Evolutionary conservation across 2,329 filamentous ascomycete genomes (phyloP).

Genomic region (Emergomyces pasteurianus): DNA sequence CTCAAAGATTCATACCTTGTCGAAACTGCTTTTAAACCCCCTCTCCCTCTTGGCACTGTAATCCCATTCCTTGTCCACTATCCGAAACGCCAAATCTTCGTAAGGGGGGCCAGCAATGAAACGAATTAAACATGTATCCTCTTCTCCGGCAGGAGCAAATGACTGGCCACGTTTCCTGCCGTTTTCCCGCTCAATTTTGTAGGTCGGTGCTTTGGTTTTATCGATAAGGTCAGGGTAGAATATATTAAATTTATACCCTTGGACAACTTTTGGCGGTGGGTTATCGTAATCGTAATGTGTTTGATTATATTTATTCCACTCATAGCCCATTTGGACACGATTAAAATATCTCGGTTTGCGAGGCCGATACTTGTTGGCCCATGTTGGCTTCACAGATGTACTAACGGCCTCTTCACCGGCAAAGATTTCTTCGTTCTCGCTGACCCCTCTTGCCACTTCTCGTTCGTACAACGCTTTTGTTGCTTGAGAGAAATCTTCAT

Average conservation of each 20-base stretch:
- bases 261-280: conserved; percentile 92
- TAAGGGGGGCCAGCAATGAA: conserved; percentile 95
- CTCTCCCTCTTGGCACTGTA: conserved; percentile 91
- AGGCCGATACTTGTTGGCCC: conserved; percentile 74
- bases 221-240: conserved; percentile 97
- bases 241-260: conserved; percentile 99
- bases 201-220: conserved; percentile 86
- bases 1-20: conserved; percentile 55
- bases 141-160: conserved; percentile 83
- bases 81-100: conserved; percentile 91
- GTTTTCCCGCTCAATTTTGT: conserved; percentile 87
- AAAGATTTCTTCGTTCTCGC: conserved; percentile 93
- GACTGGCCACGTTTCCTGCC: conserved; percentile 83
- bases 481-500: conserved; percentile 74
- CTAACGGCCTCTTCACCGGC: conserved; percentile 72
- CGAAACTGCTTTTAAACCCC: conserved; percentile 92
- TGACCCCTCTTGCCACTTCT: conserved; percentile 80
- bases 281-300: conserved; percentile 99
- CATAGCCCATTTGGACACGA: conserved; percentile 95
- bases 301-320: conserved; percentile 99
- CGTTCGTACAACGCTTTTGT: conserved; percentile 85
- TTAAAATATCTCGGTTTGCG: conserved; percentile 97
- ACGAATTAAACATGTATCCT: conserved; percentile 91
- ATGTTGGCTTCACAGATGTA: conserved; percentile 54
- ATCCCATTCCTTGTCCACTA: conserved; percentile 98